These are phyloP conservation scores for Stemphylium vesicarium DNA, from an alignment of 2,329 filamentous ascomycete genomes.

Conservation along the genomic window DNA sequence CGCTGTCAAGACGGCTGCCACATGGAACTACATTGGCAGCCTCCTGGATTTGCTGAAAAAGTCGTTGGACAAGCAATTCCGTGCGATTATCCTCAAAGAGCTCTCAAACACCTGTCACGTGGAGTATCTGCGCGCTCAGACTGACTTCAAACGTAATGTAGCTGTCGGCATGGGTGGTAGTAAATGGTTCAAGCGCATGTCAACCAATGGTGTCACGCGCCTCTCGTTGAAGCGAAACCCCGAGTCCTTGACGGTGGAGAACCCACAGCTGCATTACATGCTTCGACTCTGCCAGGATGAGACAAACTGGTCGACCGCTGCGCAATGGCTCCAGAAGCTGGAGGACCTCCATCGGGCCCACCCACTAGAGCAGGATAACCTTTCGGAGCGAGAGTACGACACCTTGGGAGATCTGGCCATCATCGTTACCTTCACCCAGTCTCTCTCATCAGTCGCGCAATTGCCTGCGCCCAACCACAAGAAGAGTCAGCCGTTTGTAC, in stretches of 20 bases:
- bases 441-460: slow-evolving; percentile 43
- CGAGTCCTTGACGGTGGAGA: slow-evolving; percentile 44
- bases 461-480: slow-evolving; percentile 50
- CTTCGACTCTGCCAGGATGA: slow-evolving; percentile 54
- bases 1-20: slow-evolving; percentile 44
- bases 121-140: slow-evolving; percentile 52
- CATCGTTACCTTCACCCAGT: slow-evolving; percentile 50
- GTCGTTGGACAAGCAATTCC: slow-evolving; percentile 37
- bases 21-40: slow-evolving; percentile 52
- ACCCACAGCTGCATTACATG: slow-evolving; percentile 53
- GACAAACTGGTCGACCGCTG: slow-evolving; percentile 45
- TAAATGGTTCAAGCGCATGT: slow-evolving; percentile 52
- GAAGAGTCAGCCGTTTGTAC: slow-evolving; percentile 50
- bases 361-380: slow-evolving; percentile 43
- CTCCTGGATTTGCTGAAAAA: slow-evolving; percentile 48
- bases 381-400: slow-evolving; percentile 45
- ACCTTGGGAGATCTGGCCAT: slow-evolving; percentile 49
- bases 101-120: slow-evolving; percentile 54
- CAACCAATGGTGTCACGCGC: slow-evolving; percentile 45
- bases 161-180: slow-evolving; percentile 41
- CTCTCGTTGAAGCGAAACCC: slow-evolving; percentile 53
- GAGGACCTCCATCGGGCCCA: slow-evolving; percentile 46
- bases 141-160: slow-evolving; percentile 52
- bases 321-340: slow-evolving; percentile 53
- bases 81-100: slow-evolving; percentile 53